These are phyloP conservation scores for Geosmithia morbida DNA, from an alignment of 2,329 filamentous ascomycete species.

Conservation along the genomic window DNA sequence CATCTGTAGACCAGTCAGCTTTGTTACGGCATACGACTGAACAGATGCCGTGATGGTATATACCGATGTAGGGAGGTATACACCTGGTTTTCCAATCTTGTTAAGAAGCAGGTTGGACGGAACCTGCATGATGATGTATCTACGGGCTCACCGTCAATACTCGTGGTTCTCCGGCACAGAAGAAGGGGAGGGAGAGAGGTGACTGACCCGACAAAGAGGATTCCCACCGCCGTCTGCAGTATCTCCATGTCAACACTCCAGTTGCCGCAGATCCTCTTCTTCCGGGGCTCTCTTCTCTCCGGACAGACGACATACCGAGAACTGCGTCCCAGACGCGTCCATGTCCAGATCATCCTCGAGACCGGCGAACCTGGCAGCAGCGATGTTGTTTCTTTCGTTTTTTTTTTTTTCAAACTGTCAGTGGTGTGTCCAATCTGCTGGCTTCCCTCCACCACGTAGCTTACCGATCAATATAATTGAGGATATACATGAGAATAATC, in stretches of 20 bases:
- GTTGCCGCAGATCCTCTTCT: not conserved
- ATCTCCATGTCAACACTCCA: conserved; percentile 4
- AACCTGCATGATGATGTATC: conserved; percentile 34
- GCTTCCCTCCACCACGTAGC: not conserved
- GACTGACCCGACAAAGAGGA: conserved; percentile 32
- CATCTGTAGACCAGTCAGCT: conserved; percentile 18
- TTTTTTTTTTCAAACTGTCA: not conserved
- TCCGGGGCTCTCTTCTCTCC: not conserved
- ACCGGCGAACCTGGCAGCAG: conserved; percentile 27
- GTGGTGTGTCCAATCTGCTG: not conserved
- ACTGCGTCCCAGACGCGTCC: conserved; percentile 7
- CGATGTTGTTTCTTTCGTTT: conserved; percentile 20
- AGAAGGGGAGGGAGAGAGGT: too few species aligned
- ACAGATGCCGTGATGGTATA: conserved; percentile 6
- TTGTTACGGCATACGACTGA: not conserved
- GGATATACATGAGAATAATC: conserved; percentile 49
- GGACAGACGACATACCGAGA: conserved; percentile 6
- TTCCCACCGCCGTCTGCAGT: conserved; percentile 28
- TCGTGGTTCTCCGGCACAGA: too few species aligned
- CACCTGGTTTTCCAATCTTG: conserved; percentile 31
- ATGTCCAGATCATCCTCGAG: conserved; percentile 29
- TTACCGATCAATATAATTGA: conserved; percentile 44
- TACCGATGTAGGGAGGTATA: conserved; percentile 29
- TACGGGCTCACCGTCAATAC: too few species aligned
- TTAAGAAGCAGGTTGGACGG: conserved; percentile 37